Evolutionary conservation across 2,329 filamentous ascomycete species (phyloP).

Genomic region (Cladosporium sp.): DNA sequence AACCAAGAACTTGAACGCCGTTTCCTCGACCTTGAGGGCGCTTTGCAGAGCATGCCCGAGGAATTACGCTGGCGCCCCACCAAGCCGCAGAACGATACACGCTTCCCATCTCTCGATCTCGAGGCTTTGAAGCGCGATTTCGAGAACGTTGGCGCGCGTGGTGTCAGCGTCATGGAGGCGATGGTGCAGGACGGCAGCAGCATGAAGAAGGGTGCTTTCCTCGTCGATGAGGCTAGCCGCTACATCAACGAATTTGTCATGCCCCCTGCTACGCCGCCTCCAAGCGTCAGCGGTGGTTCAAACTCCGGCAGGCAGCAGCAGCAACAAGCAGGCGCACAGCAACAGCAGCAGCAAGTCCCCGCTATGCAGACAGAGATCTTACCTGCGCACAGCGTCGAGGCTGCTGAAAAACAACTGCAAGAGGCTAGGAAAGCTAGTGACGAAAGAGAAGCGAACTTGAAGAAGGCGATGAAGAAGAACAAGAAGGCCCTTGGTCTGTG

Average conservation of each 20-base stretch:
- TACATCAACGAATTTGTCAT: slow-evolving; percentile 43
- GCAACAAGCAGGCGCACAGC: background rate
- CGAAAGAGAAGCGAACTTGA: slow-evolving; percentile 36
- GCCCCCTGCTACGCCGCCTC: slow-evolving; percentile 36
- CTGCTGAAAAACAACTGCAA: slow-evolving; percentile 33
- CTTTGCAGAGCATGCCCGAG: slow-evolving; percentile 46
- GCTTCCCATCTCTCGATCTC: slow-evolving; percentile 35
- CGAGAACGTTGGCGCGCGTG: slow-evolving; percentile 31
- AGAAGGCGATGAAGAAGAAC: slow-evolving; percentile 40
- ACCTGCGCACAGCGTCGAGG: slow-evolving; percentile 29
- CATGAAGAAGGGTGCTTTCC: slow-evolving; percentile 39
- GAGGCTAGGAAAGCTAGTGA: slow-evolving; percentile 37
- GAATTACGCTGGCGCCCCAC: slow-evolving; percentile 31
- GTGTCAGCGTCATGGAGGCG: slow-evolving; percentile 40
- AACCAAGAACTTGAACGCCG: slow-evolving; percentile 67
- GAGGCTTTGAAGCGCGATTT: slow-evolving; percentile 31
- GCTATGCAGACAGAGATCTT: slow-evolving; percentile 12
- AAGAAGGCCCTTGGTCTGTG: slow-evolving; percentile 32
- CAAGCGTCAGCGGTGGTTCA: slow-evolving; percentile 22
- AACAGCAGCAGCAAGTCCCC: slow-evolving; percentile 19
- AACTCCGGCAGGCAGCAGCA: slow-evolving; percentile 13
- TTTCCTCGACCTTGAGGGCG: slow-evolving; percentile 68
- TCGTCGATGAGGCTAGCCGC: slow-evolving; percentile 40
- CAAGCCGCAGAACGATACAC: slow-evolving; percentile 35
- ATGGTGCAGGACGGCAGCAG: slow-evolving; percentile 39